Conservation (phyloP, 345 rosid species). For the Sonneratia alba region DNA sequence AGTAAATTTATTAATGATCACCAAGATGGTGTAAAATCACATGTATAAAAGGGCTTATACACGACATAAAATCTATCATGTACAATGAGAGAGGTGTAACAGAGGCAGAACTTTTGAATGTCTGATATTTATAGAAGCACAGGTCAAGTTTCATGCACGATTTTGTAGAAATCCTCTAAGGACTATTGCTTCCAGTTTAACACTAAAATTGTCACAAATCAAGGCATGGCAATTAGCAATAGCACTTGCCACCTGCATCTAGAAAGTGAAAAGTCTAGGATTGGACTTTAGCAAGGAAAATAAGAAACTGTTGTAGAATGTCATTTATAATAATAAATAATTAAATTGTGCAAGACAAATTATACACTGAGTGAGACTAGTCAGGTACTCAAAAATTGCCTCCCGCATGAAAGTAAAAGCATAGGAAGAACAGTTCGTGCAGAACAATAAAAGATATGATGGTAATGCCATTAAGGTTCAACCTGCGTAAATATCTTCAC, state of each 20-base stretch:
- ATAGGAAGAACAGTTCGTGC: neutral
- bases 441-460: slow-evolving; percentile 1
- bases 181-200: neutral
- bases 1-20: too few relatives aligned
- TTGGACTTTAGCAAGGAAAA: neutral
- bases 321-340: neutral
- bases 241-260: neutral
- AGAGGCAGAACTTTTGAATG: neutral
- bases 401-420: neutral
- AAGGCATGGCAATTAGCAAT: neutral
- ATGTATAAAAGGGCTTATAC: too few relatives aligned
- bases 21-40: too few relatives aligned
- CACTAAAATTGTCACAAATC: neutral
- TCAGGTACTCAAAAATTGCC: neutral
- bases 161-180: neutral
- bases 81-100: neutral
- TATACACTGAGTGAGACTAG: neutral
- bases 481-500: slow-evolving; percentile 96
- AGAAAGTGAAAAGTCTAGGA: neutral
- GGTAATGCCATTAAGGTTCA: slow-evolving; percentile 4
- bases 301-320: neutral
- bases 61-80: too few relatives aligned
- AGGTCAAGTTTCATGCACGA: neutral
- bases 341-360: neutral
- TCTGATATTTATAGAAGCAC: neutral